Percentiles rank a stretch among this genome's conserved stretches.
Evolutionary conservation across 345 rosid species (phyloP).

Genomic region (Boechera stricta): DNA sequence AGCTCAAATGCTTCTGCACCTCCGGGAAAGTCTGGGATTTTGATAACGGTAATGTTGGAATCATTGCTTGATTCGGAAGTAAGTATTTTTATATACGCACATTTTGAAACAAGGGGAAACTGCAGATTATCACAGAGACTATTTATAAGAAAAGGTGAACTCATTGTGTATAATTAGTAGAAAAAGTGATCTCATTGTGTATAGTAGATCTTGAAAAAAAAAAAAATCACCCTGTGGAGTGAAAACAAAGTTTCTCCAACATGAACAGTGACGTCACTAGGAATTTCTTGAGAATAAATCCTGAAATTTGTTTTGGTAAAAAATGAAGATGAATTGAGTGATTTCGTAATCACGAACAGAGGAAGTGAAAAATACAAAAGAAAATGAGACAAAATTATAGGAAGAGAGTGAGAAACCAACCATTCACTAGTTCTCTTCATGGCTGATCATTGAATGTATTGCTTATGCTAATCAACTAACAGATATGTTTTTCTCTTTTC

Average conservation of each 20-base stretch:
- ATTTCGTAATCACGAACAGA: neutral
- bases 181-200: neutral
- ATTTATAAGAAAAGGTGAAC: neutral
- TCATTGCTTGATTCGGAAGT: slow-evolving; percentile 61
- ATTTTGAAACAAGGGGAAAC: slow-evolving; percentile 78
- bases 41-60: slow-evolving; percentile 44
- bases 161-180: slow-evolving; percentile 16
- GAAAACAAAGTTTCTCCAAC: slow-evolving; percentile 74
- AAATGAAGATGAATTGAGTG: neutral
- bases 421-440: slow-evolving; percentile 95
- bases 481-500: slow-evolving; percentile 20
- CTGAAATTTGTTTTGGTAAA: slow-evolving; percentile 48
- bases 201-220: neutral
- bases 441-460: slow-evolving; percentile 44
- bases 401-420: slow-evolving; percentile 52
- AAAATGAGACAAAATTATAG: neutral
- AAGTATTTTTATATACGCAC: slow-evolving; percentile 73
- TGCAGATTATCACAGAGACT: slow-evolving; percentile 48
- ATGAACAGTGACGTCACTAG: slow-evolving; percentile 76
- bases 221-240: slow-evolving; percentile 69
- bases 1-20: slow-evolving; percentile 77
- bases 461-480: slow-evolving; percentile 22
- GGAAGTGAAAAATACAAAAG: neutral
- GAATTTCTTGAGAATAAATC: slow-evolving; percentile 88
- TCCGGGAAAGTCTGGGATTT: slow-evolving; percentile 65